Evolutionary conservation across 78 protist genomes (phyloP), one percentile per base, ranked within the genome.

Genomic region (Pigoraptor vietnamica): DNA sequence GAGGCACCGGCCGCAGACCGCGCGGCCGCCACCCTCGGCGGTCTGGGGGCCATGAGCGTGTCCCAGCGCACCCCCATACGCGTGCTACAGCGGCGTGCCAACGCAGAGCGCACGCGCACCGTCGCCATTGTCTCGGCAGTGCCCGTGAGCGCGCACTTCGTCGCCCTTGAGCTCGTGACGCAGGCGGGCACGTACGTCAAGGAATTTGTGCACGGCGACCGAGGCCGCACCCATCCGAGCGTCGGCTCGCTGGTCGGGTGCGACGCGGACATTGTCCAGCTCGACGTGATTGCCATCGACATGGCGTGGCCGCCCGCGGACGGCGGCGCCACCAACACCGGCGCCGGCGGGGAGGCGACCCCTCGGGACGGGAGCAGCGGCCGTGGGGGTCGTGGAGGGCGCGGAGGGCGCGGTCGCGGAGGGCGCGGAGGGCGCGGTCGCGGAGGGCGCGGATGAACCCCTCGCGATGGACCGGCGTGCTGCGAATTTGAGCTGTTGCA

Each of bases 191-290:
- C 91, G 33, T 95, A 94, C 86, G 39, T 96, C 89, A 95, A 96
- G 88, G 99, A 98, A 89, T 97, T 98, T 36, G 96, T 95, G 23
- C 98, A 98, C 79, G 97, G 98, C 2, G 99, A 98, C 88, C 84
- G 95, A 10, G 98, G 99, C 24, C 93, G 99, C 37, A 97, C 99
- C 21, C 24, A 33, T 6, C 99, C 99, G 36, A 90, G 87, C 89
- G 23, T 97, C 38, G 96, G 95, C 34, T 24, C 39, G 40, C 38
- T 96, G 10, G 86, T 97, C 81, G 55, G 55, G 36, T 35, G 89
- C 88, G 67, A 37, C 32, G 25, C 38, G 9, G 92, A 90, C 39
- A 90, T 90, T 35, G 40, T 67, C n/a, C 67, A 36, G 19, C 67
- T 90, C 24, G 92, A 90, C 34, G 92, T 90, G 32, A 19, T 56